A percentile compares a stretch with the other conserved stretches of the same genome.
Conservation (phyloP, 2,329 filamentous ascomycete species). For the Diplodia intermedia region DNA sequence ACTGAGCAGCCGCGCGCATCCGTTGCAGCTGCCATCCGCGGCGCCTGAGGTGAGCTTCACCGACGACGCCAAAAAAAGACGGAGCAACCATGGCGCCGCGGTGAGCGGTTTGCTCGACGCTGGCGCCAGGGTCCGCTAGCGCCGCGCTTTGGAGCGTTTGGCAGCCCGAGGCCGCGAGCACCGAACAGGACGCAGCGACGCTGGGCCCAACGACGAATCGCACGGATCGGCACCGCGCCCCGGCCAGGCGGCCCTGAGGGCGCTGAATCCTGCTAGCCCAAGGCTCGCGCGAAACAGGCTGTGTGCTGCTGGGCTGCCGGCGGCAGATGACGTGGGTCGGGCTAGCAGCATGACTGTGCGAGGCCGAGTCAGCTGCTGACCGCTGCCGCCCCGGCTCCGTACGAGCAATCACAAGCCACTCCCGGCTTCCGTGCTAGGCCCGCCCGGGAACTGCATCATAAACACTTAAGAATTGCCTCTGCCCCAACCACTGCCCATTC, state of each 20-base stretch:
- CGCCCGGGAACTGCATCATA: neutral
- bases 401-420: conserved; percentile 31
- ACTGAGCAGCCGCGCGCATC: conserved; percentile 5
- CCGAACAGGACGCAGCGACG: neutral
- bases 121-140: conserved; percentile 12
- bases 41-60: neutral
- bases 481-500: neutral
- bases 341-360: conserved; percentile 1
- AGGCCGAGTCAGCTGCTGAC: conserved; percentile 20
- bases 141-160: neutral
- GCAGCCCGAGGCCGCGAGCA: neutral
- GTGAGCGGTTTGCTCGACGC: neutral
- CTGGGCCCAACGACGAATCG: no score
- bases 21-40: neutral
- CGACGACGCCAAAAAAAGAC: neutral
- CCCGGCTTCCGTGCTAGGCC: conserved; percentile 14
- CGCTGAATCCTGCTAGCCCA: neutral
- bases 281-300: no score
- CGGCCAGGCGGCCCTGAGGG: no score
- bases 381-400: conserved; percentile 12
- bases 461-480: conserved; percentile 13
- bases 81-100: neutral
- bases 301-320: no score
- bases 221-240: neutral
- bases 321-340: conserved; percentile 23